These are phyloP conservation scores for Rhodotorula babjevae DNA, from an alignment of 768 basidiomycete genomes.

Conservation along the genomic window DNA sequence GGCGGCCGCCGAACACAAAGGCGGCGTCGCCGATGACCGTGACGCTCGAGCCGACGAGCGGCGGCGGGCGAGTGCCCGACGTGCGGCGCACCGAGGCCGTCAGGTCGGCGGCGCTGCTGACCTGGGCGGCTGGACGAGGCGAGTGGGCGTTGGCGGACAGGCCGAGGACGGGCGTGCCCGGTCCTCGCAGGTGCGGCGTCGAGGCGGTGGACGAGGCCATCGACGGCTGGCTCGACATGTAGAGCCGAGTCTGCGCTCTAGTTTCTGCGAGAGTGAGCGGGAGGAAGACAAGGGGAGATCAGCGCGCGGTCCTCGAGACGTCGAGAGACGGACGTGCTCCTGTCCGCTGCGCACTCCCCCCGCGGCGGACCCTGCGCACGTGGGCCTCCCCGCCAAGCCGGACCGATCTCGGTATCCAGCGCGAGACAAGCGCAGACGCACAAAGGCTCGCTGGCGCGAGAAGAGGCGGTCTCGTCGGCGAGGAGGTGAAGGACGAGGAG, in stretches of 20 bases:
- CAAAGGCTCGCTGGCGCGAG: too few relatives aligned
- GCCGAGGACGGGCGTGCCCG: neutral
- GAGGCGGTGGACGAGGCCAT: neutral
- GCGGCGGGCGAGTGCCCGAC: constrained; percentile 77
- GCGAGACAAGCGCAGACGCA: too few relatives aligned
- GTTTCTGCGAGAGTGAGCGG: neutral
- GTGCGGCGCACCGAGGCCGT: constrained; percentile 80
- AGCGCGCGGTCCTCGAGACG: neutral
- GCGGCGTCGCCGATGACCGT: constrained; percentile 81
- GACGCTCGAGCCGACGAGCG: constrained; percentile 77
- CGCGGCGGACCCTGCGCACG: too few relatives aligned
- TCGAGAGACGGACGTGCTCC: too few relatives aligned
- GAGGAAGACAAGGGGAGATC: neutral
- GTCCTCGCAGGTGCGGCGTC: neutral
- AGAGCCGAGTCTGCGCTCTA: too few relatives aligned
- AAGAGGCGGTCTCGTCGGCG: too few relatives aligned
- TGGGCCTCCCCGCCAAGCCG: too few relatives aligned
- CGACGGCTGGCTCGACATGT: neutral
- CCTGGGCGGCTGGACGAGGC: neutral
- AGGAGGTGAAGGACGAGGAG: too few relatives aligned
- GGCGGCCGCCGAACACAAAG: constrained; percentile 86
- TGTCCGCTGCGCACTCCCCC: neutral
- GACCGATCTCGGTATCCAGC: too few relatives aligned
- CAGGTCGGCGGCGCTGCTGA: constrained; percentile 56
- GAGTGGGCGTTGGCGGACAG: neutral